A percentile compares a stretch with the other conserved stretches of the same genome.
These are phyloP conservation scores for Globisporangium iwayamae DNA, from an alignment of 352 stramenopile species.

Conservation along the genomic window DNA sequence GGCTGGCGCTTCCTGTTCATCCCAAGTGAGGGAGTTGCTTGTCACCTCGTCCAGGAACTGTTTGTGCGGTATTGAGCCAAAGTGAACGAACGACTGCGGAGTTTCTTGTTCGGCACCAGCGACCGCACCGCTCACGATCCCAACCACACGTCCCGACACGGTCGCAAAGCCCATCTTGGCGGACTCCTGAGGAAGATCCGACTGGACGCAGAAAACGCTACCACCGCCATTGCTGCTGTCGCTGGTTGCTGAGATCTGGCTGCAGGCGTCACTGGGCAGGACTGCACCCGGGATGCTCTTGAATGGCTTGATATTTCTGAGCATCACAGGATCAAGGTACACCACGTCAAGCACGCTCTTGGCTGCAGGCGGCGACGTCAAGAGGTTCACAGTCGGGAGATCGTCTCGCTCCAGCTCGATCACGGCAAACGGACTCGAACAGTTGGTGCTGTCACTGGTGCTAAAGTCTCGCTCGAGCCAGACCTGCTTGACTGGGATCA, in stretches of 20 bases:
- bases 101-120: neutral
- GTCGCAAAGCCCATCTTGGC: neutral
- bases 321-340: neutral
- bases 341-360: neutral
- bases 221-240: neutral
- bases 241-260: neutral
- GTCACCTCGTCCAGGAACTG: neutral
- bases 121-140: neutral
- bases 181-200: neutral
- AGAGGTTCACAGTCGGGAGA: neutral
- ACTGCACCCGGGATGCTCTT: neutral
- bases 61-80: neutral
- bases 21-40: neutral
- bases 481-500: slow-evolving; percentile 2
- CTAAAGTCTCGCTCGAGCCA: slow-evolving; percentile 2
- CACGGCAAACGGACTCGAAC: neutral
- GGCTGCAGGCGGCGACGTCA: neutral
- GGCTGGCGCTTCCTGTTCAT: neutral
- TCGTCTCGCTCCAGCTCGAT: slow-evolving; percentile 1
- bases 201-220: neutral
- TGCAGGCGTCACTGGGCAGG: neutral
- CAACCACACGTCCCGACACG: neutral
- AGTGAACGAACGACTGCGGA: neutral
- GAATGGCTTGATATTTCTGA: neutral
- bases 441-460: neutral